Percentiles rank a stretch among this genome's conserved stretches.
These are phyloP conservation scores for Melanogaster broomeanus DNA, from an alignment of 768 basidiomycete species.

Conservation along the genomic window DNA sequence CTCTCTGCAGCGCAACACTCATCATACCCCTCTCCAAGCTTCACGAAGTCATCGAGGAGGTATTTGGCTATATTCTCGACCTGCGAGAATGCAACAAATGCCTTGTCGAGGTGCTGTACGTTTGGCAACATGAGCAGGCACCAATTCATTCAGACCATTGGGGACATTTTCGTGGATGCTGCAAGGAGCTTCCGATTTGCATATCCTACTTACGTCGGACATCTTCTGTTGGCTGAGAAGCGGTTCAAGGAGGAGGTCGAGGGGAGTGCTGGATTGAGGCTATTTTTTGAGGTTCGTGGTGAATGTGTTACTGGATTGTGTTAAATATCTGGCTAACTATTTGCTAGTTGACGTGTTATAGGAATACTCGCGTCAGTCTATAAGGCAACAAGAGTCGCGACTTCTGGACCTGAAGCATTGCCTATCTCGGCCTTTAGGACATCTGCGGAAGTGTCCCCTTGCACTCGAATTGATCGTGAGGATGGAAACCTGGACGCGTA, in stretches of 20 bases:
- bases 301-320: neutral
- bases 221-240: conserved; percentile 84
- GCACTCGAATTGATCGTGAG: conserved; percentile 83
- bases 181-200: conserved; percentile 86
- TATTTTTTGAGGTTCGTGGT: conserved; percentile 77
- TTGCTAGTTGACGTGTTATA: conserved; percentile 2
- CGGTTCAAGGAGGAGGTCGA: conserved; percentile 86
- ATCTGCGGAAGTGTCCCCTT: conserved; percentile 71
- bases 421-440: conserved; percentile 61
- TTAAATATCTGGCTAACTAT: neutral
- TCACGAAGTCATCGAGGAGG: conserved; percentile 84
- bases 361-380: conserved; percentile 45
- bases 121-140: conserved; percentile 80
- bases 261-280: conserved; percentile 73
- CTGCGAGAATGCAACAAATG: conserved; percentile 82
- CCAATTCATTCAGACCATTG: conserved; percentile 83
- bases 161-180: conserved; percentile 85
- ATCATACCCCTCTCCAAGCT: conserved; percentile 58
- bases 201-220: conserved; percentile 85
- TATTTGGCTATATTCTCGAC: conserved; percentile 87
- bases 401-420: conserved; percentile 65
- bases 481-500: conserved; percentile 81
- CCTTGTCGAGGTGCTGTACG: conserved; percentile 83
- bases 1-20: conserved; percentile 53
- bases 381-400: conserved; percentile 54